These are phyloP conservation scores for Kwoniella bestiolae DNA, from an alignment of 768 basidiomycete species.

Conservation along the genomic window DNA sequence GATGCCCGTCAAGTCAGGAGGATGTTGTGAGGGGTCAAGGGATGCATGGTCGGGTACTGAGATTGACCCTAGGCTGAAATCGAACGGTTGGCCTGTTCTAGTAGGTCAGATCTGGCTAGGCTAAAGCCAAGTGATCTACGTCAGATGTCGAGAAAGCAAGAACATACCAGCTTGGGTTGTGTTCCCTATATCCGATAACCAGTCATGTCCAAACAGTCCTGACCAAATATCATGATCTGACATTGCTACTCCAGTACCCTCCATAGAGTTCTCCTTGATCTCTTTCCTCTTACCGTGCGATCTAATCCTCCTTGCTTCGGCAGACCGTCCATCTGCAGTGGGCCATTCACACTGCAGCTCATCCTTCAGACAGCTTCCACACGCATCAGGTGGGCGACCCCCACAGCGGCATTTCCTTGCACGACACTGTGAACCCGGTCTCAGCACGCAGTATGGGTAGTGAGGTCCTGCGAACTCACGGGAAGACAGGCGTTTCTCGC, in stretches of 20 bases:
- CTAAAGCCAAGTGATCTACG: no score
- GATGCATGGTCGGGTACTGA: no score
- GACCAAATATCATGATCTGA: constrained; percentile 1
- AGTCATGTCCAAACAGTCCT: constrained; percentile 2
- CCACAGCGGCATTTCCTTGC: constrained; percentile 33
- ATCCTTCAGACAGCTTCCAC: constrained; percentile 30
- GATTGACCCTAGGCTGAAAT: no score
- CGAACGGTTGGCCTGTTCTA: no score
- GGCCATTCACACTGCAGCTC: constrained; percentile 34
- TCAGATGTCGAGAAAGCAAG: background rate
- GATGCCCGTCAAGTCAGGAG: no score
- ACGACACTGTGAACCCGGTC: constrained; percentile 22
- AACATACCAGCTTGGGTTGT: background rate
- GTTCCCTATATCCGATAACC: background rate
- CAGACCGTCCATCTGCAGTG: constrained; percentile 30
- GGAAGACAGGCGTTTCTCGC: constrained; percentile 31
- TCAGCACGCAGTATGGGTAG: background rate
- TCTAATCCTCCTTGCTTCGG: constrained; percentile 19
- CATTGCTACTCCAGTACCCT: background rate
- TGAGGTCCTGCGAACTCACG: constrained; percentile 2
- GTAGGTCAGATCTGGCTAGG: background rate
- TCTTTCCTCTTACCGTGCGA: constrained; percentile 11
- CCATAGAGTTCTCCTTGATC: background rate
- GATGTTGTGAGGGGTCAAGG: no score
- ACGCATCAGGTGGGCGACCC: constrained; percentile 25